These are phyloP conservation scores for Triticum turgidum DNA, from an alignment of 176 grass and related monocot species.

Conservation along the genomic window DNA sequence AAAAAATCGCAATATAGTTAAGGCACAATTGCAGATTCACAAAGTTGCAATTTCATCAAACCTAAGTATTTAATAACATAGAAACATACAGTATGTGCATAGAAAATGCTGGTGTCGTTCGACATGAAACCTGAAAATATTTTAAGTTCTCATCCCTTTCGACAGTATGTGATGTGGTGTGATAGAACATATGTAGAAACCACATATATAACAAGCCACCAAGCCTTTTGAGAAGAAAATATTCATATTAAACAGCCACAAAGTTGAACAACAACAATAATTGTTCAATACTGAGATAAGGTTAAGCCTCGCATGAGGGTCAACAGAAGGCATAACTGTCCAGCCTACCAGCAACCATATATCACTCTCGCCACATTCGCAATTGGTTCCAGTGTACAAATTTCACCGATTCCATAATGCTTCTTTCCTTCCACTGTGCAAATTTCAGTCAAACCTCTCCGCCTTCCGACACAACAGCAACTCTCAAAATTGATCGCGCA, in stretches of 20 bases:
- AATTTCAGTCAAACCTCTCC: not conserved
- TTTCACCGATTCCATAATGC: not conserved
- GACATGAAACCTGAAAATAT: too few relatives aligned
- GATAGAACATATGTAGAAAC: not conserved
- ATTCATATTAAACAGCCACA: not conserved
- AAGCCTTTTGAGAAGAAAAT: not conserved
- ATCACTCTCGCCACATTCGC: not conserved
- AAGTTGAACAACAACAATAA: not conserved
- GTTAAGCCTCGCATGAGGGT: not conserved
- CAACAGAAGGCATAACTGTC: not conserved
- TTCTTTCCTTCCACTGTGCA: not conserved
- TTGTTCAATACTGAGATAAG: not conserved
- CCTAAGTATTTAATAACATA: too few relatives aligned
- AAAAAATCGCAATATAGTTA: too few relatives aligned
- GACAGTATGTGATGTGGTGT: too few relatives aligned
- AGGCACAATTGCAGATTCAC: too few relatives aligned
- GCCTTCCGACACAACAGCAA: not conserved
- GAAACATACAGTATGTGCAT: too few relatives aligned
- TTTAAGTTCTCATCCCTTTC: too few relatives aligned
- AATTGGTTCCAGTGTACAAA: not conserved
- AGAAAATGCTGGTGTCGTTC: accelerated
- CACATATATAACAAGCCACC: not conserved
- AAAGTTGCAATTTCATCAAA: too few relatives aligned
- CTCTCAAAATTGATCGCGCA: not conserved
- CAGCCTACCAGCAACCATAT: not conserved